Base-by-base conservation (phyloP, 495 filamentous ascomycete species). In the Aspergillus olivimuriae region DNA sequence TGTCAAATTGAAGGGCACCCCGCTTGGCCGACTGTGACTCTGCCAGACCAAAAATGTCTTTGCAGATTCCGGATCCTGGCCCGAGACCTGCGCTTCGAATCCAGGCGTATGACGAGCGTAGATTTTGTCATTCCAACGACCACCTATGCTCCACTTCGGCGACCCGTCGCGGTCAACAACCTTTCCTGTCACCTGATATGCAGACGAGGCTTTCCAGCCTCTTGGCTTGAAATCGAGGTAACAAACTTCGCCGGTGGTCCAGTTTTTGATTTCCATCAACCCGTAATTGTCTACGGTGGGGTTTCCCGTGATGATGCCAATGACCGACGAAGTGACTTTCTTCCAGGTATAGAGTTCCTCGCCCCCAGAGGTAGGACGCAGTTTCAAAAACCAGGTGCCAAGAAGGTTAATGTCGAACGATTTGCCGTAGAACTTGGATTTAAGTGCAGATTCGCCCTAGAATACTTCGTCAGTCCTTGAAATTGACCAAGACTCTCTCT, bases 201-300 rank as follows among this genome's bases (percentile, higher is more conserved):
- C 89, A 37, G 82, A 90, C 1, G 82, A 84, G 7, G 86, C 87
- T 68, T 89, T 94, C 92, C 92, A 98, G 31, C 92, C 92, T 33
- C 90, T 83, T 24, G 85, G 76, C 56, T 97, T 98, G 74, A 98
- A 97, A 60, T 98, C 89, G 4, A 98, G 70, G n/a, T 80, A 70
- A 62, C 86, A 91, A 16, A 83, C 72, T 53, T 97, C 92, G 45
- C 94, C 91, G 0, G 92, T 97, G 1, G 83, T 94, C 81, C 83
- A 87, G 65, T 98, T 98, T 65, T 87, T 92, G 67, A 98, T 83
- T 61, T 95, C 89, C 87, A 97, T 96, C 3, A 86, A 76, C 22
- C 92, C 92, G 58, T 97, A 97, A 61, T 98, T 96, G 67, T 98
- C 94, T n/a, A 98, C 89, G 0, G 86, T 87, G 4, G 92, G 92